Base-by-base conservation (phyloP, 352 stramenopile species). In the Phytopythium vexans region DNA sequence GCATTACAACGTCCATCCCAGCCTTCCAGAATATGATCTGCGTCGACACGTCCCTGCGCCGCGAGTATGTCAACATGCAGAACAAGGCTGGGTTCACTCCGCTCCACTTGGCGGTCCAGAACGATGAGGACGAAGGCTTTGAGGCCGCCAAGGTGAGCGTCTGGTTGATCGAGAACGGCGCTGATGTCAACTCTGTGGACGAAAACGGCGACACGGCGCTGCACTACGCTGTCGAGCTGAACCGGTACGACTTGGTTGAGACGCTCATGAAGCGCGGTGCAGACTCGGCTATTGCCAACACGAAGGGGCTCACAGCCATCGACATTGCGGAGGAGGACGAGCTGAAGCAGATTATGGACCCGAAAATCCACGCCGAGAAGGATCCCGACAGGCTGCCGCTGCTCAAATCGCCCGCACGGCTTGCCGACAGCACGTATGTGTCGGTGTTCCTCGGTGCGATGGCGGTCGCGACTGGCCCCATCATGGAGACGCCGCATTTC, bases 11-110 rank as follows among this genome's bases (percentile, higher is more conserved):
- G 34, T 74, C 78, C 7, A 75, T 61, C 11, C 70, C 79, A 45
- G 73, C 83, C 5, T 92, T 87, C 58, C 82, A 92, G 59, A 91
- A 92, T 52, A 95, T 95, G 86, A 95, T 95, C 56, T 96, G 85
- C 62, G 85, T 97, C 50, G 84, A 97, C 65, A 84, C 70, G 36
- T 63, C 61, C 16, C 62, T 90, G 42, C 83, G 89, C 32, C 78
- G 82, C 49, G 81, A 93, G 47, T 91, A 94, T 49, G 73, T 96
- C 27, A 90, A 90, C 64, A 84, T 92, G 77, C 86, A 84, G 59
- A 96, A 97, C 74, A 89, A 89, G 49, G 51, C 74, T 9, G 83
- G 84, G 16, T 91, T 94, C 51, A 88, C 81, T 5, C 79, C 81
- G 3, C 69, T 95, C 46, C 86, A 95, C 41, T 58, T 93, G 14